phyloP scores from a whole-genome alignment of 73 alveolate genomes.

The Paraurostyla sp. region DNA sequence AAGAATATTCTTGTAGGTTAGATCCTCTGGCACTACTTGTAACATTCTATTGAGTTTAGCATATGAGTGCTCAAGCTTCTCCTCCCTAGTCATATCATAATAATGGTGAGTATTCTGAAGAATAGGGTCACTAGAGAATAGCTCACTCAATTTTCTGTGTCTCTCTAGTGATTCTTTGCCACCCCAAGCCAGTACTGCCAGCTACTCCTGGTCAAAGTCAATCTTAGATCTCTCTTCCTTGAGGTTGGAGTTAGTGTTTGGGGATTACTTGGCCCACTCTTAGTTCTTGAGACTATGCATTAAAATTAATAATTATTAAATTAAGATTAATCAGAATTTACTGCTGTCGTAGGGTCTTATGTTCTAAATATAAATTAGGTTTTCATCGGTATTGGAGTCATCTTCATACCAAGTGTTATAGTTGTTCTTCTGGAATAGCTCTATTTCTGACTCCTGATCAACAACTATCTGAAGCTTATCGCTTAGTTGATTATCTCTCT shows the following conservation, averaged over 20 bases:
- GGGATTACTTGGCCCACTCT: neutral
- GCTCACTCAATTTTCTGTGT: slow-evolving; percentile 5
- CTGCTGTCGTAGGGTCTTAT: neutral
- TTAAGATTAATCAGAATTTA: neutral
- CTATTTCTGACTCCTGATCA: neutral
- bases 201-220: slow-evolving; percentile 62
- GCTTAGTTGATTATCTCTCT: no score
- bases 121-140: slow-evolving; percentile 60
- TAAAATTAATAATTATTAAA: neutral
- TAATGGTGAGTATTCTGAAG: slow-evolving; percentile 45
- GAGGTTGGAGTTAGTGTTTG: neutral
- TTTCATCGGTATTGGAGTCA: neutral
- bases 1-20: neutral
- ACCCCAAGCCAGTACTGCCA: slow-evolving; percentile 38
- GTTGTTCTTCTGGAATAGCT: neutral
- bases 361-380: neutral
- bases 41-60: slow-evolving; percentile 38
- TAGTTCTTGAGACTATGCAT: neutral
- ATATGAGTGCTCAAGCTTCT: slow-evolving; percentile 22
- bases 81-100: slow-evolving; percentile 70
- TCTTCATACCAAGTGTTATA: neutral
- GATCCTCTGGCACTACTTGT: neutral
- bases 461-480: no score
- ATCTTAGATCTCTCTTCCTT: slow-evolving; percentile 38
- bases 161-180: slow-evolving; percentile 54